Evolutionary conservation across 192 early-diverging fungal genomes (phyloP).

Genomic region (Backusella westeae): DNA sequence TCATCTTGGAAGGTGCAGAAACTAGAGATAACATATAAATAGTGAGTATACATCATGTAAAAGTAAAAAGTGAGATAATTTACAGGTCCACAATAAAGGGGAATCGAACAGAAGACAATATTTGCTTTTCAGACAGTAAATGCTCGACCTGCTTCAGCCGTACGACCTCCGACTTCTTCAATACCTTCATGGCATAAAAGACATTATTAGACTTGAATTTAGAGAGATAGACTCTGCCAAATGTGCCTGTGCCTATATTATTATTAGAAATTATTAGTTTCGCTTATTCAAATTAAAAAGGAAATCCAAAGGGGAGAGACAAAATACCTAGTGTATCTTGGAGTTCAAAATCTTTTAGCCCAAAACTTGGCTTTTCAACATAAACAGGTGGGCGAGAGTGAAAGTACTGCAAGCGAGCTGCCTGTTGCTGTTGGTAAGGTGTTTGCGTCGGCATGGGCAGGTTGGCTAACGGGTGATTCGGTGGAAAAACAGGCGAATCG

Average conservation of each 20-base stretch:
- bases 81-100: slow-evolving; percentile 87
- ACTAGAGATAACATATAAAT: slow-evolving; percentile 33
- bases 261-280: not conserved
- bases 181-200: slow-evolving; percentile 85
- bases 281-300: slow-evolving; percentile 6
- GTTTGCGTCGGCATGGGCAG: slow-evolving; percentile 15
- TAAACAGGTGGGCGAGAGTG: slow-evolving; percentile 34
- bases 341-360: slow-evolving; percentile 48
- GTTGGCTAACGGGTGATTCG: slow-evolving; percentile 27
- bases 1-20: slow-evolving; percentile 97
- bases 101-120: slow-evolving; percentile 66
- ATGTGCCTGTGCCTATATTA: slow-evolving; percentile 89
- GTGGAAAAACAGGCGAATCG: slow-evolving; percentile 17
- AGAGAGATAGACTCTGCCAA: slow-evolving; percentile 91
- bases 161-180: slow-evolving; percentile 81
- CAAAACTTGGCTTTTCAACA: slow-evolving; percentile 40
- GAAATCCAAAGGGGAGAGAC: not conserved
- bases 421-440: slow-evolving; percentile 27
- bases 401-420: slow-evolving; percentile 27
- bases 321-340: slow-evolving; percentile 49
- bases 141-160: slow-evolving; percentile 85
- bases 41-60: not conserved
- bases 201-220: slow-evolving; percentile 66
- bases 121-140: slow-evolving; percentile 81
- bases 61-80: slow-evolving; percentile 14